Conservation (phyloP, 179 eudicot species). For the Corrigiola litoralis region DNA sequence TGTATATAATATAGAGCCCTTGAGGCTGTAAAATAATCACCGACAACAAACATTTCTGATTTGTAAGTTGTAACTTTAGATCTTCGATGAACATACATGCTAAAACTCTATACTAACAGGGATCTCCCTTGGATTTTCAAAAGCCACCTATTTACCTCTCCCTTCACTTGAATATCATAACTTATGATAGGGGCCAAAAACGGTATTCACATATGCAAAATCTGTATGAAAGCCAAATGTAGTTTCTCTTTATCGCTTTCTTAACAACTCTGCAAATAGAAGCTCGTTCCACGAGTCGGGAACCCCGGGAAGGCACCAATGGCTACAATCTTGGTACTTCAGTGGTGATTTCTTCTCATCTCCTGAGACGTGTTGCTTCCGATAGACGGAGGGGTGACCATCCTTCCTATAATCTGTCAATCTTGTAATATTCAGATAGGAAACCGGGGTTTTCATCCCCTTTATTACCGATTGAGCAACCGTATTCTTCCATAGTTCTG, state of each 20-base stretch:
- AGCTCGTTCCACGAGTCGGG: slow-evolving; percentile 96
- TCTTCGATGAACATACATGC: background rate
- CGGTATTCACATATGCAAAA: too few species aligned
- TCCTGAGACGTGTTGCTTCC: slow-evolving; percentile 44
- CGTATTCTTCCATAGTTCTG: slow-evolving; percentile 65
- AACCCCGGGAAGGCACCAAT: slow-evolving; percentile 98
- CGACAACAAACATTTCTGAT: background rate
- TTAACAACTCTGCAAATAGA: slow-evolving; percentile 65
- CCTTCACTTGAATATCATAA: too few species aligned
- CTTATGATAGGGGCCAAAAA: too few species aligned
- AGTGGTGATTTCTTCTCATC: slow-evolving; percentile 52
- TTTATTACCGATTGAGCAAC: slow-evolving; percentile 51
- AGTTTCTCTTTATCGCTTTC: slow-evolving; percentile 33
- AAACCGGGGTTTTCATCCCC: slow-evolving; percentile 71
- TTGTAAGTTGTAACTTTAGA: background rate
- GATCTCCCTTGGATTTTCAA: background rate
- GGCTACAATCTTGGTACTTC: slow-evolving; percentile 82
- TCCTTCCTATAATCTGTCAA: slow-evolving; percentile 81
- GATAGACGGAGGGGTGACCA: slow-evolving; percentile 79
- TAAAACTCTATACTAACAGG: background rate
- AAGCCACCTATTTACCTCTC: too few species aligned
- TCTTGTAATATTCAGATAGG: slow-evolving; percentile 70
- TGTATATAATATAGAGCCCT: slow-evolving; percentile 2
- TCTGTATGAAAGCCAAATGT: too few species aligned
- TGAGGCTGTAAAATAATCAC: background rate